phyloP scores from a whole-genome alignment of 441 rosid species.

The Euphorbia celastroides region DNA sequence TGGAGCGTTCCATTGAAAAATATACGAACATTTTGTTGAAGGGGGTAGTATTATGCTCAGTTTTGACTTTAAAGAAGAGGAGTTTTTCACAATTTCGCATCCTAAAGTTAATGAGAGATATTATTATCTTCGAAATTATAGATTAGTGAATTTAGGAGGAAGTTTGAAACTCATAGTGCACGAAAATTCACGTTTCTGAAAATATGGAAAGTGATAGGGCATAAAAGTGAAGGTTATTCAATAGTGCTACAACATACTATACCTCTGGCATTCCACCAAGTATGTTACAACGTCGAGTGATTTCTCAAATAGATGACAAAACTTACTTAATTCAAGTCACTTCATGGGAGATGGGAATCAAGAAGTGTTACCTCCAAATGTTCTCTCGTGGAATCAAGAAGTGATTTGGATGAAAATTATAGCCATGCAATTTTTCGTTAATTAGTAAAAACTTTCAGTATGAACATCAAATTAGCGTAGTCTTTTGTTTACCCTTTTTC shows the following conservation, averaged over 20 bases:
- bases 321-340: conserved; percentile 12
- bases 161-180: conserved; percentile 10
- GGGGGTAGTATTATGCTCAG: not conserved
- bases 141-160: not conserved
- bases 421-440: no score
- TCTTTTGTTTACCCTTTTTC: no score
- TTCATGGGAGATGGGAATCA: not conserved
- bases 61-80: conserved; percentile 7
- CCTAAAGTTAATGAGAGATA: not conserved
- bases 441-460: no score
- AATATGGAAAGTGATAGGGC: conserved; percentile 12
- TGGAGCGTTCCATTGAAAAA: conserved; percentile 14
- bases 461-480: no score
- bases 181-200: conserved; percentile 3
- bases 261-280: not conserved
- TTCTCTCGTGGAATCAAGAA: no score
- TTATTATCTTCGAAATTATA: not conserved
- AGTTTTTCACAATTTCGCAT: conserved; percentile 2
- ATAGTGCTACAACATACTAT: not conserved
- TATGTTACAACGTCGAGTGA: not conserved
- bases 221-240: conserved; percentile 6
- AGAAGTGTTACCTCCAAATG: not conserved
- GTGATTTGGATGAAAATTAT: no score
- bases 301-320: not conserved
- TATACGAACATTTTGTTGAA: not conserved